These are phyloP conservation scores for Lippia alba DNA, from an alignment of 305 asterid genomes.

Conservation along the genomic window DNA sequence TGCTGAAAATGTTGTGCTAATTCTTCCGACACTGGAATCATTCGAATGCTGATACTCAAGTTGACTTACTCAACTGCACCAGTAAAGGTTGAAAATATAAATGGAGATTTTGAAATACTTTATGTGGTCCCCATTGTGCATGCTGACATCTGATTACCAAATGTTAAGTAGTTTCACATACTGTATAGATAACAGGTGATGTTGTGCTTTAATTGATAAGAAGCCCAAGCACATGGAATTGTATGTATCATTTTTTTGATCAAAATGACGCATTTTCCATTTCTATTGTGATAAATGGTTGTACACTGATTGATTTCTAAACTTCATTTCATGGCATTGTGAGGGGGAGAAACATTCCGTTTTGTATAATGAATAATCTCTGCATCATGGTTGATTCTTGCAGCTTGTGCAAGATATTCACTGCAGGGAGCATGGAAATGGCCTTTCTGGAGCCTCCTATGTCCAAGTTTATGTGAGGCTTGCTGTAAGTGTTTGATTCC, in stretches of 20 bases:
- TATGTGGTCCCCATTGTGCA: neutral
- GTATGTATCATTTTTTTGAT: constrained; percentile 6
- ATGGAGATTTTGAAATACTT: constrained; percentile 9
- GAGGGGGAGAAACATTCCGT: constrained; percentile 32
- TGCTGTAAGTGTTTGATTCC: constrained; percentile 53
- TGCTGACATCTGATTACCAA: constrained; percentile 14
- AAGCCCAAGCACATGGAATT: neutral
- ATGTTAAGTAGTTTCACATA: constrained; percentile 6
- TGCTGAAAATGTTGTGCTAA: constrained; percentile 26
- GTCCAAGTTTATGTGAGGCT: constrained; percentile 73
- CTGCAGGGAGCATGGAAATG: constrained; percentile 55
- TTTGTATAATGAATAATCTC: constrained; percentile 43
- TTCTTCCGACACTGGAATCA: constrained; percentile 2
- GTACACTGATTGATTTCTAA: constrained; percentile 30
- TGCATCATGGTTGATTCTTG: constrained; percentile 46
- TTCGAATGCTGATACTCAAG: constrained; percentile 16
- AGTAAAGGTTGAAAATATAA: constrained; percentile 3
- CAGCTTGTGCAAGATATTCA: constrained; percentile 73
- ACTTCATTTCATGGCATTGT: constrained; percentile 43
- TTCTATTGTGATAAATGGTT: constrained; percentile 13
- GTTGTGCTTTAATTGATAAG: constrained; percentile 1
- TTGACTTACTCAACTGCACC: neutral
- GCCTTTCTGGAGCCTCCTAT: constrained; percentile 52
- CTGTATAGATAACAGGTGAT: neutral
- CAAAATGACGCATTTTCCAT: constrained; percentile 8